Evolutionary conservation across 2,329 filamentous ascomycete species (phyloP).

Genomic region (Malbranchea cinnamomea): DNA sequence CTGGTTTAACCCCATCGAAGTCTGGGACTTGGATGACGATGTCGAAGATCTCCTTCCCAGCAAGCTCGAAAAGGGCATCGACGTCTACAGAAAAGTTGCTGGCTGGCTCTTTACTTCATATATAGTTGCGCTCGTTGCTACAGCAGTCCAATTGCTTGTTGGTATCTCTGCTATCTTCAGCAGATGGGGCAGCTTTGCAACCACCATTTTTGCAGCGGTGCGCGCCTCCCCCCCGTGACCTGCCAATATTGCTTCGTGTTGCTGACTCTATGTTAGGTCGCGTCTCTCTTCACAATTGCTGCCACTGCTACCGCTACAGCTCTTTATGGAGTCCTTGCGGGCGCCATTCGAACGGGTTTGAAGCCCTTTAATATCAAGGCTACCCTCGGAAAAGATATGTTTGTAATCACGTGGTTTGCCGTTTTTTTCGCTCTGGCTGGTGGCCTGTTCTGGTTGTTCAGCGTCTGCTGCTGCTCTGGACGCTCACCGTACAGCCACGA

Average conservation of each 20-base stretch:
- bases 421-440: conserved; percentile 61
- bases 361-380: conserved; percentile 57
- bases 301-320: conserved; percentile 62
- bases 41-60: conserved; percentile 51
- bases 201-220: conserved; percentile 58
- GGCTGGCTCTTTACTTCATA: conserved; percentile 78
- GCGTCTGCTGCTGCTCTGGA: conserved; percentile 80
- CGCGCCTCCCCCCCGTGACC: no score
- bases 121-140: conserved; percentile 54
- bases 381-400: conserved; percentile 52
- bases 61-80: conserved; percentile 50
- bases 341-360: conserved; percentile 50
- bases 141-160: conserved; percentile 56
- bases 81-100: conserved; percentile 56
- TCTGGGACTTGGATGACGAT: conserved; percentile 45
- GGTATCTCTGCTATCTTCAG: conserved; percentile 75
- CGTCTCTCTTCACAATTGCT: conserved; percentile 43
- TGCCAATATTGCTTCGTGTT: no score
- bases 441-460: conserved; percentile 80
- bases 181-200: conserved; percentile 65
- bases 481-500: conserved; percentile 34
- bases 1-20: conserved; percentile 56
- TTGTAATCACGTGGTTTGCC: conserved; percentile 63
- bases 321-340: conserved; percentile 55
- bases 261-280: conserved; percentile 23